Evolutionary conservation across 2,329 filamentous ascomycete genomes (phyloP).

Genomic region (Sclerotinia nivalis): DNA sequence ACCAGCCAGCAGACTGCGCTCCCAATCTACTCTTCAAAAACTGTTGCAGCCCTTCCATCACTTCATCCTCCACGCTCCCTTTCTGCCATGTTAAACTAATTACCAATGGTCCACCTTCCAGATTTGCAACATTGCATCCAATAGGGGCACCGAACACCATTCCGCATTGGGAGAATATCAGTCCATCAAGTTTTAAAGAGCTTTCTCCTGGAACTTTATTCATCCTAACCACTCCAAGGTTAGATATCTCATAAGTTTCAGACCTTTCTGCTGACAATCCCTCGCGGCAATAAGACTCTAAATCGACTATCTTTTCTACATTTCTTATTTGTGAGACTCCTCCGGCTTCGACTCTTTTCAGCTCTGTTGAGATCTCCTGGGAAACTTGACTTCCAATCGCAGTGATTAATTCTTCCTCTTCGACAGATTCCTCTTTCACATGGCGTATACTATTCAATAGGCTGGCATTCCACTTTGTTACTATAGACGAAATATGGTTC

Average conservation of each 20-base stretch:
- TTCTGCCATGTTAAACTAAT: slow-evolving; percentile 33
- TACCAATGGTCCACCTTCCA: slow-evolving; percentile 28
- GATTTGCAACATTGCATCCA: slow-evolving; percentile 28
- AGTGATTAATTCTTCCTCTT: slow-evolving; percentile 24
- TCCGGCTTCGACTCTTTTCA: not conserved
- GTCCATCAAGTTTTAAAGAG: slow-evolving; percentile 26
- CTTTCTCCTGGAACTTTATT: not conserved
- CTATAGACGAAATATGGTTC: slow-evolving; percentile 32
- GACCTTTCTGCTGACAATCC: not conserved
- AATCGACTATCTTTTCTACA: not conserved
- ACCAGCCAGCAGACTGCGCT: not conserved
- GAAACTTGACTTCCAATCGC: slow-evolving; percentile 25
- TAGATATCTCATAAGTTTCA: slow-evolving; percentile 33
- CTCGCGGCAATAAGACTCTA: not conserved
- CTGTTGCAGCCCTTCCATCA: slow-evolving; percentile 24
- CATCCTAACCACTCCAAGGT: slow-evolving; percentile 31
- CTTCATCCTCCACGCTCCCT: slow-evolving; percentile 28
- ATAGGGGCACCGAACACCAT: slow-evolving; percentile 29
- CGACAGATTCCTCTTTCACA: not conserved
- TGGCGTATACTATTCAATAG: slow-evolving; percentile 19
- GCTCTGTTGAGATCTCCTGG: slow-evolving; percentile 25
- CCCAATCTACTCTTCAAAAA: not conserved
- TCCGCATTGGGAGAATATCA: slow-evolving; percentile 32
- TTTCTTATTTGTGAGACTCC: slow-evolving; percentile 8
- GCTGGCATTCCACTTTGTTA: slow-evolving; percentile 17